Percentiles rank a stretch among this genome's conserved stretches.
phyloP scores from a whole-genome alignment of 441 rosid species.

The Populus hybrid region DNA sequence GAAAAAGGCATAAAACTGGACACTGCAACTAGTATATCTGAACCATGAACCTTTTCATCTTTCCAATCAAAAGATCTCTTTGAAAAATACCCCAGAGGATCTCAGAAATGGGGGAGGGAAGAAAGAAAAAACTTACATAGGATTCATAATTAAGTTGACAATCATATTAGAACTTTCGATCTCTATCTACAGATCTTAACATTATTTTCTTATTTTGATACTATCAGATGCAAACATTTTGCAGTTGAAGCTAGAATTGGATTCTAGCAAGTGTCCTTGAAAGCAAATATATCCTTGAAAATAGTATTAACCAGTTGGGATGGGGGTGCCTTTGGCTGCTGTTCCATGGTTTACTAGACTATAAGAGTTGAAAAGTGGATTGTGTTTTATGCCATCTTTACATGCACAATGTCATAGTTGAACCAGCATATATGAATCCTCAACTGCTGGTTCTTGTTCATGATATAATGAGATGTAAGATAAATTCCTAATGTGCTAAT shows the following conservation, averaged over 20 bases:
- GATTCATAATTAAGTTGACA: neutral
- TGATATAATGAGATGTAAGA: neutral
- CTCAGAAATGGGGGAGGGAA: neutral
- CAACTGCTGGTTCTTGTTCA: neutral
- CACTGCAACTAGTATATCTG: neutral
- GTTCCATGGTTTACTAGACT: neutral
- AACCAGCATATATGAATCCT: neutral
- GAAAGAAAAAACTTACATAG: neutral
- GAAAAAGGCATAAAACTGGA: neutral
- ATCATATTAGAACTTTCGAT: neutral
- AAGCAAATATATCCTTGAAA: neutral
- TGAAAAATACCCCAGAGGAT: neutral
- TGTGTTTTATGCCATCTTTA: neutral
- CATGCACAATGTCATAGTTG: neutral
- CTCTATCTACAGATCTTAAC: neutral
- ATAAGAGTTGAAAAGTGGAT: neutral
- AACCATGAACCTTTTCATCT: neutral
- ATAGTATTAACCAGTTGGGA: neutral
- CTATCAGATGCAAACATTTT: neutral
- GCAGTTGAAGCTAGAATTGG: neutral
- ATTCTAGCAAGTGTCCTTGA: neutral
- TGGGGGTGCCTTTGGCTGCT: neutral
- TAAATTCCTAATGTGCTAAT: neutral
- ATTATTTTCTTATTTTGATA: neutral
- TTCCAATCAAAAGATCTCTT: neutral